These are phyloP conservation scores for Sphaerobolus stellatus DNA, from an alignment of 1,284 basidiomycete genomes.

Conservation along the genomic window DNA sequence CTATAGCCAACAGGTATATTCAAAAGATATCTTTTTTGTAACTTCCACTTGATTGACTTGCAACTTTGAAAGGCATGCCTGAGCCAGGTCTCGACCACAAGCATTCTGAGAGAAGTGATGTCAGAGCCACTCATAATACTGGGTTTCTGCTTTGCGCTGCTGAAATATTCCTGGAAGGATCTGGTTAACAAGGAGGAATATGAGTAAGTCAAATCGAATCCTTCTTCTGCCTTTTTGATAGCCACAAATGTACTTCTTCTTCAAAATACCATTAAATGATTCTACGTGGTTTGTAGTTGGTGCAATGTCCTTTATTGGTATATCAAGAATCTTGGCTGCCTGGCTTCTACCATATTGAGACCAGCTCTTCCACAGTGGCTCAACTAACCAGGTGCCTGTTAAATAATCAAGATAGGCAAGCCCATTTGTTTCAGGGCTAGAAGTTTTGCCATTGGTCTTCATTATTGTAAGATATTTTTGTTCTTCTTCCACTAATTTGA, in stretches of 20 bases:
- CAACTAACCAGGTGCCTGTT: constrained; percentile 17
- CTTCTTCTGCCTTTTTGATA: constrained; percentile 28
- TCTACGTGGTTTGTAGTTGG: constrained; percentile 43
- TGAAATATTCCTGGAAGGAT: constrained; percentile 28
- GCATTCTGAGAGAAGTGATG: not conserved
- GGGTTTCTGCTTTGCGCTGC: not conserved
- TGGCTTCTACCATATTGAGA: constrained; percentile 23
- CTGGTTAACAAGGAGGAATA: constrained; percentile 23
- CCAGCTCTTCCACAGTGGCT: constrained; percentile 30
- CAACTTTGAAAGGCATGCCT: not conserved
- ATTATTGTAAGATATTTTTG: no score
- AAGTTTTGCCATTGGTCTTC: no score
- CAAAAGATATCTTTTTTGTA: not conserved
- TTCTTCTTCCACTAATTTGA: constrained; percentile 6
- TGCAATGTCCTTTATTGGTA: constrained; percentile 29
- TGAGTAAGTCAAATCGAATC: constrained; percentile 31
- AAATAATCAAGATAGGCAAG: constrained; percentile 20
- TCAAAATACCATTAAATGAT: constrained; percentile 38
- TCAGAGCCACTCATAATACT: not conserved
- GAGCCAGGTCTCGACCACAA: not conserved
- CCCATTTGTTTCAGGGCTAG: not conserved
- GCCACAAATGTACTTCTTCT: constrained; percentile 28
- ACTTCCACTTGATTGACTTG: not conserved
- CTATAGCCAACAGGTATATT: not conserved
- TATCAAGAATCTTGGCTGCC: constrained; percentile 24